Percentiles rank a stretch among this genome's conserved stretches.
Conservation (phyloP, 345 rosid species). For the Corchorus olitorius region DNA sequence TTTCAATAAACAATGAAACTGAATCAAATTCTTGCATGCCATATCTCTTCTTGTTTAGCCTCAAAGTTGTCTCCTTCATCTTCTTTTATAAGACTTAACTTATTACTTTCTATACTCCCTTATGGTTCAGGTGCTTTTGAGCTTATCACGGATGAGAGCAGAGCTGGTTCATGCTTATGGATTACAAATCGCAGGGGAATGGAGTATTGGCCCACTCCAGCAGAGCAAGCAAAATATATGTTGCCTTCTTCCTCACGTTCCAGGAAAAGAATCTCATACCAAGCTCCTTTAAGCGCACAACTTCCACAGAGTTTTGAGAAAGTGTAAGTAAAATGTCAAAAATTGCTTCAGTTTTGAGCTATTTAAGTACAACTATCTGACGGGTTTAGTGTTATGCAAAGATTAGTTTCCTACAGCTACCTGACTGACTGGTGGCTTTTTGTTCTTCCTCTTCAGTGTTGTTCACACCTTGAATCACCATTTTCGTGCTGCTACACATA, state of each 20-base stretch:
- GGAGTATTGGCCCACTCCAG: conserved; percentile 91
- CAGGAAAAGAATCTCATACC: conserved; percentile 37
- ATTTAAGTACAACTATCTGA: not conserved
- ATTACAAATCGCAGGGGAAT: conserved; percentile 83
- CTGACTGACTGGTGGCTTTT: conserved; percentile 19
- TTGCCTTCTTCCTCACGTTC: conserved; percentile 45
- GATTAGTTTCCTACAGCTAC: not conserved
- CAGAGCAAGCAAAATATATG: conserved; percentile 68
- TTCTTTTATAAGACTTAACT: not conserved
- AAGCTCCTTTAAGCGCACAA: conserved; percentile 42
- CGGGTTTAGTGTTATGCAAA: too few species aligned
- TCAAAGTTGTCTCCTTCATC: not conserved
- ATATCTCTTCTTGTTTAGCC: not conserved
- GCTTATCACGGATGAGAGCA: conserved; percentile 77
- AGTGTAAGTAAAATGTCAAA: conserved; percentile 53
- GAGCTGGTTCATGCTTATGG: conserved; percentile 93
- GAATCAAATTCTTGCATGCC: not conserved
- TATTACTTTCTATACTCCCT: conserved; percentile 15
- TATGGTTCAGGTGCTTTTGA: conserved; percentile 71
- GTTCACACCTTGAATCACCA: conserved; percentile 86
- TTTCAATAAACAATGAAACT: not conserved
- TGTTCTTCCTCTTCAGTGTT: conserved; percentile 54
- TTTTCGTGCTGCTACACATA: conserved; percentile 80
- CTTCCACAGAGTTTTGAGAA: conserved; percentile 85
- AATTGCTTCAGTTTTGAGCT: conserved; percentile 11